Evolutionary conservation across 257 asterid species (phyloP).

Genomic region (Cruciata laevipes): DNA sequence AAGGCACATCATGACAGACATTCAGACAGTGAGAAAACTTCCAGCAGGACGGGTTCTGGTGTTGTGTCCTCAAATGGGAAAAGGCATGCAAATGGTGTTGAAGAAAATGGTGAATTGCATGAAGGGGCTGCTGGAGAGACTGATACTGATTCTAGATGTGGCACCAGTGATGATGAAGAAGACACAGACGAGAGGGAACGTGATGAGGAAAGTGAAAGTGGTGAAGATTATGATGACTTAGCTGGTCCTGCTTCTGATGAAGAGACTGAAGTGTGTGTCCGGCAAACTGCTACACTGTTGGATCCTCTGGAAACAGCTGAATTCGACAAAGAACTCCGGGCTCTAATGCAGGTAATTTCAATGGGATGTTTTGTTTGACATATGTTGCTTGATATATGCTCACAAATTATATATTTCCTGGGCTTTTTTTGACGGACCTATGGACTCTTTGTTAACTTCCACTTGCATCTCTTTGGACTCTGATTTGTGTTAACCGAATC

Average conservation of each 20-base stretch:
- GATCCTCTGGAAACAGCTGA: slow-evolving; percentile 91
- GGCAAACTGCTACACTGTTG: slow-evolving; percentile 75
- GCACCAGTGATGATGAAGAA: slow-evolving; percentile 53
- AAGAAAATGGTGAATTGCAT: slow-evolving; percentile 66
- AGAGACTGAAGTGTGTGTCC: slow-evolving; percentile 82
- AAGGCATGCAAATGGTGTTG: slow-evolving; percentile 44
- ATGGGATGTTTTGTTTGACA: background rate
- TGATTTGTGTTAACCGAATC: slow-evolving; percentile 3
- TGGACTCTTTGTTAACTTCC: background rate
- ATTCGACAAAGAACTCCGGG: slow-evolving; percentile 85
- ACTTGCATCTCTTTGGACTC: background rate
- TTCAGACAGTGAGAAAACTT: slow-evolving; percentile 39
- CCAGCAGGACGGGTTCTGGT: slow-evolving; percentile 46
- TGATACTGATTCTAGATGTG: slow-evolving; percentile 92
- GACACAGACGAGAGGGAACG: slow-evolving; percentile 67
- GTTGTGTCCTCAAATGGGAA: slow-evolving; percentile 48
- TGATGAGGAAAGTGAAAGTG: slow-evolving; percentile 67
- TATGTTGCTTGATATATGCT: background rate
- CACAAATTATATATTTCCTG: background rate
- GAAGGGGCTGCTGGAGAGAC: slow-evolving; percentile 54
- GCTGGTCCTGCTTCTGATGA: slow-evolving; percentile 76
- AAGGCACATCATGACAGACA: slow-evolving; percentile 58
- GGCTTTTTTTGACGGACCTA: background rate
- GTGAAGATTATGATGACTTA: slow-evolving; percentile 65
- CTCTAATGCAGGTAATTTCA: slow-evolving; percentile 81